Percentiles rank a stretch among this genome's conserved stretches.
phyloP scores from a whole-genome alignment of 441 rosid genomes.

The Capsella rubella region DNA sequence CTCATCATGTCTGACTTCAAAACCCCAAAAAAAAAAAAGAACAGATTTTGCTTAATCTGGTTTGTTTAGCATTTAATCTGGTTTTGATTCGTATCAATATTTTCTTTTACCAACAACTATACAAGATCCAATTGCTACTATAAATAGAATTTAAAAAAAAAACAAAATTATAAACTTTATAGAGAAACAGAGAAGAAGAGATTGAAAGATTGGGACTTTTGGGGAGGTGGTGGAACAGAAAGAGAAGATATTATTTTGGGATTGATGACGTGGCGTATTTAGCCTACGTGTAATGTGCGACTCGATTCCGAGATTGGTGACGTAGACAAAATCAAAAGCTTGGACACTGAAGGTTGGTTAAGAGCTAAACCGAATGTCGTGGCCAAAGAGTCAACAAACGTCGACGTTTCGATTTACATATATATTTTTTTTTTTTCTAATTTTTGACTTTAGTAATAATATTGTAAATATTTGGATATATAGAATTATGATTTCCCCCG shows the following conservation, averaged over 20 bases:
- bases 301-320: constrained; percentile 37
- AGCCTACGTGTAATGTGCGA: constrained; percentile 40
- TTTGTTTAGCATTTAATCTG: constrained; percentile 24
- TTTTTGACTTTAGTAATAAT: too few species aligned
- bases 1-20: constrained; percentile 28
- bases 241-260: constrained; percentile 49
- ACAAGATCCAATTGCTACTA: neutral
- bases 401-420: too few species aligned
- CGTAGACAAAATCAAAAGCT: constrained; percentile 65
- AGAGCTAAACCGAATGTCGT: constrained; percentile 12
- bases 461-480: too few species aligned
- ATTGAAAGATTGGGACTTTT: constrained; percentile 24
- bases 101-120: constrained; percentile 10
- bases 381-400: neutral
- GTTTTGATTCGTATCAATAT: constrained; percentile 10
- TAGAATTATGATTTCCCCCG: neutral
- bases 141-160: neutral
- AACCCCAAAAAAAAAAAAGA: neutral
- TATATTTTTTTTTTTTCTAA: too few species aligned
- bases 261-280: constrained; percentile 53
- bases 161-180: neutral
- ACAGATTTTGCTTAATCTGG: constrained; percentile 29
- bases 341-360: constrained; percentile 15
- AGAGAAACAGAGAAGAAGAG: constrained; percentile 7
- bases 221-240: neutral